A percentile compares a stretch with the other conserved stretches of the same genome.
Conservation (phyloP, 495 filamentous ascomycete genomes). For the Aspergillus bridgeri region DNA sequence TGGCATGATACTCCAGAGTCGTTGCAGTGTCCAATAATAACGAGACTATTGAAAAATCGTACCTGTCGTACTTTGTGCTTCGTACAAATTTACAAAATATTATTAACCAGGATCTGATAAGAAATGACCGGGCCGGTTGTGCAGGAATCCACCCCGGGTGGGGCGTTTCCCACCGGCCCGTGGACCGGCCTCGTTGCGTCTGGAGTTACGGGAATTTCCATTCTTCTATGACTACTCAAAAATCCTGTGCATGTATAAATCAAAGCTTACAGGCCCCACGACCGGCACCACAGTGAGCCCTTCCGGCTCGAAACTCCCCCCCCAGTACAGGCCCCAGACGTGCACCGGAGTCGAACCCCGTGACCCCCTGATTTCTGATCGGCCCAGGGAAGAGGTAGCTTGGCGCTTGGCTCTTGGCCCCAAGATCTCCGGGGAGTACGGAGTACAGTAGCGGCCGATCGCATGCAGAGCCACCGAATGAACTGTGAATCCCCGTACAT, state of each 20-base stretch:
- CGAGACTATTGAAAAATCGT: too few relatives aligned
- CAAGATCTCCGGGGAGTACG: not conserved
- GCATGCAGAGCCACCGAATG: not conserved
- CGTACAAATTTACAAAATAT: too few relatives aligned
- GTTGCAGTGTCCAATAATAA: too few relatives aligned
- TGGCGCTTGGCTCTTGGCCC: too few relatives aligned
- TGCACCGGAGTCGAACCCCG: too few relatives aligned
- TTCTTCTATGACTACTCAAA: too few relatives aligned
- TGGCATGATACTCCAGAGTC: too few relatives aligned
- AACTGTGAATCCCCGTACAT: too few relatives aligned
- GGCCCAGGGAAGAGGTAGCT: not conserved
- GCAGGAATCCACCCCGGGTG: conserved; percentile 14
- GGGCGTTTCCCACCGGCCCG: conserved; percentile 18
- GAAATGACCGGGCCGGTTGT: conserved; percentile 18
- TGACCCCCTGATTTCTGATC: not conserved
- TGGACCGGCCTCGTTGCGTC: conserved; percentile 8
- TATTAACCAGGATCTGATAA: conserved; percentile 3
- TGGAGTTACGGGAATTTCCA: not conserved
- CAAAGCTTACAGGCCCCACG: not conserved
- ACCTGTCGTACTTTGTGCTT: too few relatives aligned
- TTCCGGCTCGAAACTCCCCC: not conserved
- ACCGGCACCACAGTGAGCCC: not conserved
- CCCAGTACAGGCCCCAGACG: not conserved
- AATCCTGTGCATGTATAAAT: too few relatives aligned
- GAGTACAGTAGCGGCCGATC: conserved; percentile 10